These are phyloP conservation scores for Colletotrichum lindemuthianum DNA, from an alignment of 2,329 filamentous ascomycete species.

Conservation along the genomic window DNA sequence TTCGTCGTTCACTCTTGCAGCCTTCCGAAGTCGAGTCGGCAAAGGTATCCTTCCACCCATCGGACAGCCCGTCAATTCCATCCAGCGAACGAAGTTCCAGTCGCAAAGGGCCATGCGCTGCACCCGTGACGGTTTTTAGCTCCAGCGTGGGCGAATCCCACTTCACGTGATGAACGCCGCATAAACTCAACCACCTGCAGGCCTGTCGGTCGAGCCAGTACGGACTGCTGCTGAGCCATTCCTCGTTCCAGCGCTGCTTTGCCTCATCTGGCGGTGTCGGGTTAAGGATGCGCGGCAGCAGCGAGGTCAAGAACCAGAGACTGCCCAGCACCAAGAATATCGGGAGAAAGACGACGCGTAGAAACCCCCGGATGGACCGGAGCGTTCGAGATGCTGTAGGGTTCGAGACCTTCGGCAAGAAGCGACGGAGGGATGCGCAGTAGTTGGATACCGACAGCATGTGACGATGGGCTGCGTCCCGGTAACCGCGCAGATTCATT, in stretches of 20 bases:
- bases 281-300: conserved; percentile 66
- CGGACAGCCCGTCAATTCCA: conserved; percentile 37
- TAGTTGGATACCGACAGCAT: no score
- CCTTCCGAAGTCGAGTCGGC: conserved; percentile 19
- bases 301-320: conserved; percentile 59
- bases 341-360: no score
- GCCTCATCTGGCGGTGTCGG: conserved; percentile 71
- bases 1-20: conserved; percentile 27
- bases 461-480: no score
- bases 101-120: conserved; percentile 39
- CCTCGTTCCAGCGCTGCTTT: conserved; percentile 69
- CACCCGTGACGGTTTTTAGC: conserved; percentile 35
- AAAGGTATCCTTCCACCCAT: conserved; percentile 38
- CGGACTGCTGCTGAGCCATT: conserved; percentile 77
- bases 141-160: conserved; percentile 63
- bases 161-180: conserved; percentile 78
- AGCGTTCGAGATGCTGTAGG: no score
- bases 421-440: no score
- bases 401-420: no score
- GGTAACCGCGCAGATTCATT: no score
- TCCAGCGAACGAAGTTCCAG: conserved; percentile 47
- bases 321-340: conserved; percentile 46
- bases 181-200: conserved; percentile 83
- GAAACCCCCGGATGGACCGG: no score
- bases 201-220: conserved; percentile 80